A percentile compares a stretch with the other conserved stretches of the same genome.
phyloP scores from a whole-genome alignment of 2,329 filamentous ascomycete genomes.

The Xylaria sp. region DNA sequence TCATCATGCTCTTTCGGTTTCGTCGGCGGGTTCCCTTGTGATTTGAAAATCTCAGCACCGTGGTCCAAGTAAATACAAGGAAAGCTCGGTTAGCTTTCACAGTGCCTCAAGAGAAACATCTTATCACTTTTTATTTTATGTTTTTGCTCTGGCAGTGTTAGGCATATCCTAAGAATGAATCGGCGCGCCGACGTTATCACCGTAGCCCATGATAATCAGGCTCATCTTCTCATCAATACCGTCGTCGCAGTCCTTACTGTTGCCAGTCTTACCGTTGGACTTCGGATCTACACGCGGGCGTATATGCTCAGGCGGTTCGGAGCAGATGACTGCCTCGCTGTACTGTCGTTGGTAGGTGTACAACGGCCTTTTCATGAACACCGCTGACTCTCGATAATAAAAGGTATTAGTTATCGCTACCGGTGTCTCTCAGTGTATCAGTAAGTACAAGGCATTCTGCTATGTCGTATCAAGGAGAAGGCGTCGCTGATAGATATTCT shows the following conservation, averaged over 20 bases:
- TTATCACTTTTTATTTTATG: no score
- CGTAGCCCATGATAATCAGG: neutral
- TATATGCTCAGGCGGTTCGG: neutral
- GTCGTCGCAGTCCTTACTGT: neutral
- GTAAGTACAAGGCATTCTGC: neutral
- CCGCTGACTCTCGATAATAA: constrained; percentile 51
- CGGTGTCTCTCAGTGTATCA: neutral
- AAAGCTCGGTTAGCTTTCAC: neutral
- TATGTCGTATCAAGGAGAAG: neutral
- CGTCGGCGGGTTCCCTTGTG: no score
- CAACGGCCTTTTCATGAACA: constrained; percentile 3
- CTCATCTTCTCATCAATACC: neutral
- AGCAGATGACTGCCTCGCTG: neutral
- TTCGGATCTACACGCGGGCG: neutral
- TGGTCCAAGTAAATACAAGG: neutral
- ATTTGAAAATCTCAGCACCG: neutral
- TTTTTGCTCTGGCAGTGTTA: neutral
- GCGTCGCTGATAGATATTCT: neutral
- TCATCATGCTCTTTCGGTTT: neutral
- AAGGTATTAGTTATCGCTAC: neutral
- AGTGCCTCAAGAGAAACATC: no score
- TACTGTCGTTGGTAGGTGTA: constrained; percentile 49
- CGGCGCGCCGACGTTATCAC: neutral
- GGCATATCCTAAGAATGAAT: neutral
- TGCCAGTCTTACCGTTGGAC: neutral